These are phyloP conservation scores for Podaxis carcinomalis DNA, from an alignment of 768 basidiomycete genomes.

Conservation along the genomic window DNA sequence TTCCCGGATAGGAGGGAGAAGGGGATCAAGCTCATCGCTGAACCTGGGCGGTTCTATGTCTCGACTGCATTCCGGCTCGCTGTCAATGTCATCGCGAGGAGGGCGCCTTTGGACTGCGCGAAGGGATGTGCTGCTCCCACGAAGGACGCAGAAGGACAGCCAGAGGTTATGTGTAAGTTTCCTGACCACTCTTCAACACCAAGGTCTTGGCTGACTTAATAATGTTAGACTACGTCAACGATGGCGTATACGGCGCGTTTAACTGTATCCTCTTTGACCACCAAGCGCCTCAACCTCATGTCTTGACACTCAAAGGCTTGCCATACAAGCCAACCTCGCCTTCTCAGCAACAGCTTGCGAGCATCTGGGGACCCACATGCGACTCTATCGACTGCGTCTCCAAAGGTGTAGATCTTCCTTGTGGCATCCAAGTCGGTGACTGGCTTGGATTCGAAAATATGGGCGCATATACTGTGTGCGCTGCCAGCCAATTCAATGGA, in stretches of 20 bases:
- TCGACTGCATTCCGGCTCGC: constrained; percentile 90
- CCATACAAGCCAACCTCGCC: constrained; percentile 46
- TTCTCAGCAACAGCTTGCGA: constrained; percentile 43
- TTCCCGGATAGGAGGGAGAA: constrained; percentile 67
- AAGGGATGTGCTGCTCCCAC: constrained; percentile 3
- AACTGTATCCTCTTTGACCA: constrained; percentile 98
- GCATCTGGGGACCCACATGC: constrained; percentile 98
- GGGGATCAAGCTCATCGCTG: constrained; percentile 82
- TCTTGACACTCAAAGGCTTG: constrained; percentile 65
- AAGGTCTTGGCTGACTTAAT: constrained; percentile 7
- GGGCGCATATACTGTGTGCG: constrained; percentile 99
- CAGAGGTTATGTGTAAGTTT: constrained; percentile 82
- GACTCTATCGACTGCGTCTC: constrained; percentile 95
- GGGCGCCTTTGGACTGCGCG: constrained; percentile 42
- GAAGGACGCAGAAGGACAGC: constrained; percentile 28
- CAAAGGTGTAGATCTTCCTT: constrained; percentile 56
- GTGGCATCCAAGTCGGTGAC: constrained; percentile 80
- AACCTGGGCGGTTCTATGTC: constrained; percentile 95
- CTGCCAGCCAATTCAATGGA: constrained; percentile 94
- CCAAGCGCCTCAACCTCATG: constrained; percentile 70
- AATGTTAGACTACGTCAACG: constrained; percentile 92
- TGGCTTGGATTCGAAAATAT: constrained; percentile 98
- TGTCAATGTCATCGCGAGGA: constrained; percentile 87
- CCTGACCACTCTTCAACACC: not conserved
- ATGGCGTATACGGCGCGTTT: constrained; percentile 96